Conservation (phyloP, 805 yeast species). For the Pichia phayaonensis region DNA sequence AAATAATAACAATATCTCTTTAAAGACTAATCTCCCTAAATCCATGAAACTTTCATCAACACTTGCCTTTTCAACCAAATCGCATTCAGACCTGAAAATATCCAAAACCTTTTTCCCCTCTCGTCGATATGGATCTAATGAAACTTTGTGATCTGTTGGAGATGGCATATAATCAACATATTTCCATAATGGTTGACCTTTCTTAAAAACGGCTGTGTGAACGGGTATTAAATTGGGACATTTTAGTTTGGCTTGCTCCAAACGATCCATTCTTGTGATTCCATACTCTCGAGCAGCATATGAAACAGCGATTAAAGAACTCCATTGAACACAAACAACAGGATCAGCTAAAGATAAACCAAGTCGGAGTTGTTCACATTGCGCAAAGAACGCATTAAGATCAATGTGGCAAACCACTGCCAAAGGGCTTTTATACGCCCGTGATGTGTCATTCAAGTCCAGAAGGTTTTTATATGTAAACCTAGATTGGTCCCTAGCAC, state of each 20-base stretch:
- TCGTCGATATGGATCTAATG: slow-evolving; percentile 84
- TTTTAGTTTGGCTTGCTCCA: slow-evolving; percentile 59
- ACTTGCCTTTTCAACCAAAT: slow-evolving; percentile 83
- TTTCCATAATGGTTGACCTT: slow-evolving; percentile 80
- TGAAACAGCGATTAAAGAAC: slow-evolving; percentile 78
- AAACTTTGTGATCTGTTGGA: slow-evolving; percentile 68
- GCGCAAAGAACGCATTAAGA: slow-evolving; percentile 93
- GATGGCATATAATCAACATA: slow-evolving; percentile 55
- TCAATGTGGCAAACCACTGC: slow-evolving; percentile 82
- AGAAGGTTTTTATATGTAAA: slow-evolving; percentile 44
- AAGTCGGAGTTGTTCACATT: slow-evolving; percentile 76
- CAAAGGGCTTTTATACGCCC: slow-evolving; percentile 57
- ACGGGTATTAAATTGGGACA: slow-evolving; percentile 74
- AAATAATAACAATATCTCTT: slow-evolving; percentile 33
- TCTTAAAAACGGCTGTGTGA: slow-evolving; percentile 89
- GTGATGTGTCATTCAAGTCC: slow-evolving; percentile 37
- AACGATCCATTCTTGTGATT: slow-evolving; percentile 66
- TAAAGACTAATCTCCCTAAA: slow-evolving; percentile 57
- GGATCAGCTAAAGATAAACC: slow-evolving; percentile 64
- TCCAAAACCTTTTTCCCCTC: slow-evolving; percentile 75
- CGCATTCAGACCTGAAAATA: slow-evolving; percentile 55
- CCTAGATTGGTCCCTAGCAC: slow-evolving; percentile 27
- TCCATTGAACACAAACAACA: slow-evolving; percentile 93
- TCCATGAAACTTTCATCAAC: slow-evolving; percentile 91
- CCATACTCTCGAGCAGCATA: slow-evolving; percentile 87